A percentile compares a stretch with the other conserved stretches of the same genome.
Evolutionary conservation across 768 basidiomycete genomes (phyloP).

Genomic region (Leucocoprinus birnbaumii): DNA sequence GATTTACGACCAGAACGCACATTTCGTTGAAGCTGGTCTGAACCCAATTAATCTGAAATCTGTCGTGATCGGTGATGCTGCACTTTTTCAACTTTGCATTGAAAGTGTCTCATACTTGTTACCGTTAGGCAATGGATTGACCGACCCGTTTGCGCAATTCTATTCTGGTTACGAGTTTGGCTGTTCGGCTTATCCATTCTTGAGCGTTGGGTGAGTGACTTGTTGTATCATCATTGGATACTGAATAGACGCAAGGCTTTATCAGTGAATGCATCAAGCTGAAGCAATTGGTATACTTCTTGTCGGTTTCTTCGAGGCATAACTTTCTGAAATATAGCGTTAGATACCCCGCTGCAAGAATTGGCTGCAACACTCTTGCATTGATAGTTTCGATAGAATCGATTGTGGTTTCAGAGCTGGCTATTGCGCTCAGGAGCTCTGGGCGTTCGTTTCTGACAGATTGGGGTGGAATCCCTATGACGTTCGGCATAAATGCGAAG

Average conservation of each 20-base stretch:
- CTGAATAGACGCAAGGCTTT: background rate
- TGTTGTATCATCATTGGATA: background rate
- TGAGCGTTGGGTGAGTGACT: slow-evolving; percentile 42
- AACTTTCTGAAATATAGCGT: background rate
- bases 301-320: background rate
- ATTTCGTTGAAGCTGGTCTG: slow-evolving; percentile 51
- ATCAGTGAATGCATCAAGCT: slow-evolving; percentile 49
- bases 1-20: slow-evolving; percentile 69
- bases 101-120: background rate
- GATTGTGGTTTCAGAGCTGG: slow-evolving; percentile 46
- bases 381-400: slow-evolving; percentile 62
- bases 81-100: background rate
- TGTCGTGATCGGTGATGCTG: slow-evolving; percentile 58
- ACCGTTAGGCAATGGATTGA: slow-evolving; percentile 58
- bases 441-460: too few relatives aligned
- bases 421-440: background rate
- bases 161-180: slow-evolving; percentile 44
- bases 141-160: slow-evolving; percentile 47
- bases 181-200: slow-evolving; percentile 50
- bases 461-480: slow-evolving; percentile 63
- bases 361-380: slow-evolving; percentile 51
- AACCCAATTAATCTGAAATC: slow-evolving; percentile 62
- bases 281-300: slow-evolving; percentile 50
- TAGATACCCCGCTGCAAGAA: slow-evolving; percentile 68
- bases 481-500: slow-evolving; percentile 59